Base-by-base conservation (phyloP, 2,329 filamentous ascomycete genomes). In the Aspergillus thermomutatus region DNA sequence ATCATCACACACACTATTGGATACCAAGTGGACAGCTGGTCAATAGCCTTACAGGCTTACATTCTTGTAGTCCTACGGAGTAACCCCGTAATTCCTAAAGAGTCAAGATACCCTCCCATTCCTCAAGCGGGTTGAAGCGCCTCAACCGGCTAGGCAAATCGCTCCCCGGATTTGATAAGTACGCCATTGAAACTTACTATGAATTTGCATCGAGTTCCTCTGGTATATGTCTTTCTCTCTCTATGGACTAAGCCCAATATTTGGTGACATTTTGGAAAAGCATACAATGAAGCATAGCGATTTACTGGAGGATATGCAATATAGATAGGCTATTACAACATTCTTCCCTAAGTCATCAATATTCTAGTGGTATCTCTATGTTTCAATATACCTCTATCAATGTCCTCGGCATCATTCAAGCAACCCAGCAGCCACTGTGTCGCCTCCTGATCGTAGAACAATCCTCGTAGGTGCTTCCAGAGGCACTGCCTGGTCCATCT, bases 351-450 rank as follows among this genome's bases (percentile, higher is more conserved):
- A 17, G 14, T 37, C 14, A 7, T 17, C 17, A 17, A 17, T 31
- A 37, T 19, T 43, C 21, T 46, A 26, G 23, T 17, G 21, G 8
- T 40, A 34, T 40, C 49, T 50, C 41, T 50, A n/a, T 14, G 9
- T 4, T 50, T 37, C 7, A 1, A 11, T 6, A 28, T 19, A 34
- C n/a, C 25, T 59, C 50, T 48, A 37, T 54, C 14, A 50, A 52
- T 58, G 68, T 46, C 10, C 40, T 23, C 40, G n/a, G 21, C 2
- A 11, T 56, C 47, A 66, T 55, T 96, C 92, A 65, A 97, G 75
- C 61, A 96, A 77, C 1, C 94, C 94, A 40, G 92, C 92, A 10
- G 91, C 94, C 57, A 97, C 83, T 1, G 94, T 97, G 64, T 88
- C 84, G 1, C 94, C 94, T 52, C 86, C 86, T 62, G 86, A 86